Percentiles rank a stretch among this genome's conserved stretches.
phyloP scores from a whole-genome alignment of 2,329 filamentous ascomycete species.

The Xylariales sp. region DNA sequence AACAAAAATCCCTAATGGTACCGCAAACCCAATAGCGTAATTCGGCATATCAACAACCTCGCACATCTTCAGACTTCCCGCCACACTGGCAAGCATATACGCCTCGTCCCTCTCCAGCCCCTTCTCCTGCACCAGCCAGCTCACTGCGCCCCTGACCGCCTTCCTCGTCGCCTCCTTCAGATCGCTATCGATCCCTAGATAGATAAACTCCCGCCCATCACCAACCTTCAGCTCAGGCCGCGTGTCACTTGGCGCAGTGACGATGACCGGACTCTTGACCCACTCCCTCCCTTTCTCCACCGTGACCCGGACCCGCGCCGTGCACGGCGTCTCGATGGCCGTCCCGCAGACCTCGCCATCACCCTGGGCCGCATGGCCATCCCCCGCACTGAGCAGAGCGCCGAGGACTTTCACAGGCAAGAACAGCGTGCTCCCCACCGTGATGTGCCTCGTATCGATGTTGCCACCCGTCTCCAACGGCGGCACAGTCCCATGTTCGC shows the following conservation, averaged over 20 bases:
- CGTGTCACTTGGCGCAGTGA: slow-evolving; percentile 28
- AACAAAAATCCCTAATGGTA: slow-evolving; percentile 43
- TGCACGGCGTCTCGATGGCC: slow-evolving; percentile 51
- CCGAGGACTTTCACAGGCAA: slow-evolving; percentile 45
- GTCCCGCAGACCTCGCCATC: slow-evolving; percentile 52
- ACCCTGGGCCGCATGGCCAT: slow-evolving; percentile 50
- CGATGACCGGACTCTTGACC: slow-evolving; percentile 43
- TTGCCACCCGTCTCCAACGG: slow-evolving; percentile 50
- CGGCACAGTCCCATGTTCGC: slow-evolving; percentile 44
- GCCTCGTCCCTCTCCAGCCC: slow-evolving; percentile 39
- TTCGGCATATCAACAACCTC: slow-evolving; percentile 52
- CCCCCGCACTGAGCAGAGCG: slow-evolving; percentile 48
- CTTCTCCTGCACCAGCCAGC: slow-evolving; percentile 43
- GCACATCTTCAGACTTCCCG: slow-evolving; percentile 43
- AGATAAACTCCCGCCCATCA: slow-evolving; percentile 35
- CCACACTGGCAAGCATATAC: slow-evolving; percentile 49
- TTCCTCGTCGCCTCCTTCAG: slow-evolving; percentile 43
- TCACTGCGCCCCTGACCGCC: slow-evolving; percentile 42
- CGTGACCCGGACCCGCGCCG: slow-evolving; percentile 42
- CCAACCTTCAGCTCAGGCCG: slow-evolving; percentile 22
- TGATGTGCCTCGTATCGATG: slow-evolving; percentile 47
- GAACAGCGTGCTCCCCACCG: slow-evolving; percentile 40
- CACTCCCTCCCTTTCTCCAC: slow-evolving; percentile 38
- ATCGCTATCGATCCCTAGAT: slow-evolving; percentile 42
- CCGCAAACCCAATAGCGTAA: slow-evolving; percentile 43